Evolutionary conservation across 2,329 filamentous ascomycete species (phyloP), one percentile per base, ranked within the genome.

Genomic region (Escovopsis sp.): DNA sequence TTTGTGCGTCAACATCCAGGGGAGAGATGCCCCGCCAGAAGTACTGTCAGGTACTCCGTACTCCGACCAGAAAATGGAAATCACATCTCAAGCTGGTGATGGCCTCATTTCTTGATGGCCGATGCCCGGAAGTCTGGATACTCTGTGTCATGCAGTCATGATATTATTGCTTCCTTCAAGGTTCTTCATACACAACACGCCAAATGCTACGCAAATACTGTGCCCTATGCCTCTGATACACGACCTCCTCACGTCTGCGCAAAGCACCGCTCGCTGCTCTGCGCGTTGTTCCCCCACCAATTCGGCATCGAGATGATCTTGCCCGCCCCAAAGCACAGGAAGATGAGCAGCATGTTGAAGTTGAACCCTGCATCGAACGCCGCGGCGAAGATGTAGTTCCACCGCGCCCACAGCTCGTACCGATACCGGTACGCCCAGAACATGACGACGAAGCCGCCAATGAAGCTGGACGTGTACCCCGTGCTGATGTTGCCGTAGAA

Each of bases 401-500:
- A 76, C 13, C 65, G 53, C 33, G 68, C 65, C 70, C 71, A 76
- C 7, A 72, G 52, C 36, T 68, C 58, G 38, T 72, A 73, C 12
- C 66, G 57, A 23, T 66, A 61, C 0, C 70, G 54, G 40, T 70
- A 75, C 4, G 65, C 63, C 60, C 64, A 72, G 48, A 60, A 72
- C 66, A 76, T 75, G 38, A 71, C 66, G 26, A 76, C 58, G 39
- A 68, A 73, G 0, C 70, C 70, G n/a, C 70, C 70, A 12, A 76
- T 61, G 39, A 75, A 69, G 13, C 58, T 59, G 16, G 65, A 70
- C 11, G 66, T 60, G 45, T 71, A 70, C 0, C 72, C 72, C 0
- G 72, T 75, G 38, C 65, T 71, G 34, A 76, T 57, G 45, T 77
- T 76, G 4, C 72, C 72, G 46, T 72, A 75, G 50, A 76, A 76